These are phyloP conservation scores for Hymenoscyphus salicellus DNA, from an alignment of 2,329 filamentous ascomycete species.

Conservation along the genomic window DNA sequence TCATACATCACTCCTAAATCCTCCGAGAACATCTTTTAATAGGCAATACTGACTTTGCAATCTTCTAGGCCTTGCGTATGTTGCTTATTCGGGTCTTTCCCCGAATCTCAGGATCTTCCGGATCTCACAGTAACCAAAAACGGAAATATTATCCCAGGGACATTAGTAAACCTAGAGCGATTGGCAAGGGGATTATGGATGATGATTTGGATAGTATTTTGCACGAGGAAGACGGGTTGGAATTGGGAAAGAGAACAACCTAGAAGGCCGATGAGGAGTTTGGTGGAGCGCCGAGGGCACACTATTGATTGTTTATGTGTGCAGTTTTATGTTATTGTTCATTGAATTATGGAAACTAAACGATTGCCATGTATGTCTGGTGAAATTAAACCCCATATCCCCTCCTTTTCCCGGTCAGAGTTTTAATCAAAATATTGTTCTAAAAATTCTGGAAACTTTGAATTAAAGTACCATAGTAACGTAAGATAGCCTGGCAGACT, in stretches of 20 bases:
- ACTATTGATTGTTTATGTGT: background rate
- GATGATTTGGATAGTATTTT: background rate
- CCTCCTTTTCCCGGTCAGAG: no score
- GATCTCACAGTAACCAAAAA: background rate
- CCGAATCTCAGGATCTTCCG: background rate
- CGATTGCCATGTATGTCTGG: no score
- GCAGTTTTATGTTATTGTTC: background rate
- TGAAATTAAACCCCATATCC: no score
- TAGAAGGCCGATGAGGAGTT: background rate
- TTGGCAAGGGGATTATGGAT: background rate
- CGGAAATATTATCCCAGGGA: background rate
- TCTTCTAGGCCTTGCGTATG: conserved; percentile 49
- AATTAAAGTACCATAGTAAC: no score
- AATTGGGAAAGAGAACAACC: background rate
- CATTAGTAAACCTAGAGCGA: background rate
- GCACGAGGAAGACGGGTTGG: background rate
- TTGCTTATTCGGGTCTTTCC: background rate
- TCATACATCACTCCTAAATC: no score
- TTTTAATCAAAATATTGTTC: no score
- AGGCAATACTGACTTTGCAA: no score
- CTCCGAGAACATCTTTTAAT: no score
- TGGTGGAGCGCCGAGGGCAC: background rate
- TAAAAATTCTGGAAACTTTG: no score
- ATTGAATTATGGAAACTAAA: no score
- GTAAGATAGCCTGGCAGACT: no score